Evolutionary conservation across 2,329 filamentous ascomycete species (phyloP).

Genomic region (Colletotrichum lindemuthianum): DNA sequence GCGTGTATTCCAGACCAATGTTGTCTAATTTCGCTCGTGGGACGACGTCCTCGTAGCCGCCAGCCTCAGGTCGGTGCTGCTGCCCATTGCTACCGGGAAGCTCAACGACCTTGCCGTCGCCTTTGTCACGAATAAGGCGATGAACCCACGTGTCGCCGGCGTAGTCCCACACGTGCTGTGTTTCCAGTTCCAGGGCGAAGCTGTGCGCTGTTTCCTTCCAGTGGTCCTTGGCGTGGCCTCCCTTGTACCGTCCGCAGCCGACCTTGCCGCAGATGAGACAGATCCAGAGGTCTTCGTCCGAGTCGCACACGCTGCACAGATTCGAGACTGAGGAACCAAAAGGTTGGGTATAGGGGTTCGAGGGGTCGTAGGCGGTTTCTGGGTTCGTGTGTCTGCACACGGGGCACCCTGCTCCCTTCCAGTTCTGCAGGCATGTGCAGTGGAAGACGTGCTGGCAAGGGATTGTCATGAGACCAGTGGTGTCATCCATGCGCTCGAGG

Average conservation of each 20-base stretch:
- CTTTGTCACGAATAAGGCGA: slow-evolving; percentile 91
- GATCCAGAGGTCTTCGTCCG: slow-evolving; percentile 88
- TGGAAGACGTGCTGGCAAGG: slow-evolving; percentile 98
- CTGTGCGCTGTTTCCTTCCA: slow-evolving; percentile 91
- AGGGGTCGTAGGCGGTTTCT: slow-evolving; percentile 53
- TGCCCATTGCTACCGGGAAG: slow-evolving; percentile 69
- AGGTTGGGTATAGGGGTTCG: slow-evolving; percentile 62
- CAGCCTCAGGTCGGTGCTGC: slow-evolving; percentile 36
- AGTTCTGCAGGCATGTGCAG: slow-evolving; percentile 94
- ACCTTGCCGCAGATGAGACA: slow-evolving; percentile 93
- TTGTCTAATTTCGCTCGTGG: slow-evolving; percentile 75
- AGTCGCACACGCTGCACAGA: slow-evolving; percentile 84
- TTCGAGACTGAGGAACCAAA: slow-evolving; percentile 71
- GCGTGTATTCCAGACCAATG: slow-evolving; percentile 93
- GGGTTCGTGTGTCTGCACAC: slow-evolving; percentile 88
- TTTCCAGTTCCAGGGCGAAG: slow-evolving; percentile 91
- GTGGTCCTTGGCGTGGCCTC: slow-evolving; percentile 91
- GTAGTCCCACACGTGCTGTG: slow-evolving; percentile 98
- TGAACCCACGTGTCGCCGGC: slow-evolving; percentile 96
- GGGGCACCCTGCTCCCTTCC: slow-evolving; percentile 92
- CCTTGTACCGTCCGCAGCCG: slow-evolving; percentile 94
- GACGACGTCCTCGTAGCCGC: slow-evolving; percentile 72
- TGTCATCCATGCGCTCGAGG: slow-evolving; percentile 97
- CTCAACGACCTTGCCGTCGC: slow-evolving; percentile 91
- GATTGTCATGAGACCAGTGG: slow-evolving; percentile 92